These are phyloP conservation scores for Trichophyton schoenleinii DNA, from an alignment of 2,329 filamentous ascomycete species.

Conservation along the genomic window DNA sequence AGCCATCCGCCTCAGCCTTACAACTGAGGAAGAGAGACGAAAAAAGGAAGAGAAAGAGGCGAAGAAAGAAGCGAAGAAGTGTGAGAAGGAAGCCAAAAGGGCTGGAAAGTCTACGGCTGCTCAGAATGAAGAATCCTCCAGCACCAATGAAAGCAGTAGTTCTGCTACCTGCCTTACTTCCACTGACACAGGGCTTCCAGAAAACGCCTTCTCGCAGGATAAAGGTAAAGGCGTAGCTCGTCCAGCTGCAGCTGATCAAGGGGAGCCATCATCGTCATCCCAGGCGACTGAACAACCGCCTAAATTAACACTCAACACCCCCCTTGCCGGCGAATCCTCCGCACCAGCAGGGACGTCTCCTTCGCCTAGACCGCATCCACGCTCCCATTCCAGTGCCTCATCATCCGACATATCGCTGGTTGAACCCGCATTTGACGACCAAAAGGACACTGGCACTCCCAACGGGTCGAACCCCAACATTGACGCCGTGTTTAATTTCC, in stretches of 20 bases:
- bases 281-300: conserved; percentile 9
- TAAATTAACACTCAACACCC: conserved; percentile 16
- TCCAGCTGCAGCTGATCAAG: conserved; percentile 10
- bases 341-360: conserved; percentile 17
- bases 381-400: conserved; percentile 77
- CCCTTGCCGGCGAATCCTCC: background rate
- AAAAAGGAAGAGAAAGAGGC: conserved; percentile 70
- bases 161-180: conserved; percentile 43
- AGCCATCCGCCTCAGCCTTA: conserved; percentile 81
- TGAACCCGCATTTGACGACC: conserved; percentile 43
- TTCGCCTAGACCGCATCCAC: conserved; percentile 56
- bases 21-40: conserved; percentile 83
- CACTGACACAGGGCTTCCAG: conserved; percentile 25
- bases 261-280: background rate
- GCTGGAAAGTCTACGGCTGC: conserved; percentile 57
- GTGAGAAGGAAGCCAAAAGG: conserved; percentile 74
- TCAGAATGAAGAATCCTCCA: conserved; percentile 45
- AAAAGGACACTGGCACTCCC: conserved; percentile 37
- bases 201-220: conserved; percentile 28
- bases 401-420: conserved; percentile 66
- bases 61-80: conserved; percentile 71
- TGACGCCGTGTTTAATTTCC: conserved; percentile 86
- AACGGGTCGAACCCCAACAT: conserved; percentile 39
- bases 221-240: conserved; percentile 64
- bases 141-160: conserved; percentile 45